phyloP scores from a whole-genome alignment of 108 stramenopile species.

The Pseudonitzschia delicatissima region DNA sequence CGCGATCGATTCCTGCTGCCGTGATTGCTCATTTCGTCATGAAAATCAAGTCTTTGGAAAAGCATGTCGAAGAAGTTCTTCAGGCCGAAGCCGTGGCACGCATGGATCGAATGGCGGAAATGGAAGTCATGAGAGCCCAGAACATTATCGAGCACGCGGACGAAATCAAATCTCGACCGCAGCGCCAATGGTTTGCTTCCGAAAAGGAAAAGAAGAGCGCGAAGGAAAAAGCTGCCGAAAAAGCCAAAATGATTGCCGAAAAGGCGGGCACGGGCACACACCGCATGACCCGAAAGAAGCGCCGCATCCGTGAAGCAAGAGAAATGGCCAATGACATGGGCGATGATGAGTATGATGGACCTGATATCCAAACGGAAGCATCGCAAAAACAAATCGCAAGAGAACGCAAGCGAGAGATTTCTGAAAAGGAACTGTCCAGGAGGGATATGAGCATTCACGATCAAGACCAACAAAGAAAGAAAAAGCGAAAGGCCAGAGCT shows the following conservation, averaged over 20 bases:
- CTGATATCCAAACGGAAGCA: slow-evolving; percentile 5
- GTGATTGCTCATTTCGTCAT: slow-evolving; percentile 79
- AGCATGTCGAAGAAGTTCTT: slow-evolving; percentile 72
- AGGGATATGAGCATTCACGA: slow-evolving; percentile 35
- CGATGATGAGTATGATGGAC: slow-evolving; percentile 36
- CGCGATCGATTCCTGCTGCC: slow-evolving; percentile 75
- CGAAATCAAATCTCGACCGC: slow-evolving; percentile 70
- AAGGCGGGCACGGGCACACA: slow-evolving; percentile 82
- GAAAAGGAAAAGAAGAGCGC: slow-evolving; percentile 45
- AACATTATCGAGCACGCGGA: slow-evolving; percentile 80
- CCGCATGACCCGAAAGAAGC: slow-evolving; percentile 87
- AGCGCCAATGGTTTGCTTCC: slow-evolving; percentile 85
- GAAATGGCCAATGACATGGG: slow-evolving; percentile 39
- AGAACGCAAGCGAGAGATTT: slow-evolving; percentile 24
- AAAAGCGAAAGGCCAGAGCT: slow-evolving; percentile 43
- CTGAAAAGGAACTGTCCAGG: slow-evolving; percentile 26
- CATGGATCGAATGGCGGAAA: slow-evolving; percentile 86
- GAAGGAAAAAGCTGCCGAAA: slow-evolving; percentile 65
- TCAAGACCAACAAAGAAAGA: slow-evolving; percentile 34
- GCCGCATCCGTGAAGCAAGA: slow-evolving; percentile 71
- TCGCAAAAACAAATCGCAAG: slow-evolving; percentile 24
- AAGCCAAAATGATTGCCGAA: slow-evolving; percentile 59
- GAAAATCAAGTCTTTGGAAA: slow-evolving; percentile 79
- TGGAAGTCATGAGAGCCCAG: slow-evolving; percentile 77
- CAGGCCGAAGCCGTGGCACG: slow-evolving; percentile 82